Conservation (phyloP, 305 asterid species). For the Fraxinus ornus region DNA sequence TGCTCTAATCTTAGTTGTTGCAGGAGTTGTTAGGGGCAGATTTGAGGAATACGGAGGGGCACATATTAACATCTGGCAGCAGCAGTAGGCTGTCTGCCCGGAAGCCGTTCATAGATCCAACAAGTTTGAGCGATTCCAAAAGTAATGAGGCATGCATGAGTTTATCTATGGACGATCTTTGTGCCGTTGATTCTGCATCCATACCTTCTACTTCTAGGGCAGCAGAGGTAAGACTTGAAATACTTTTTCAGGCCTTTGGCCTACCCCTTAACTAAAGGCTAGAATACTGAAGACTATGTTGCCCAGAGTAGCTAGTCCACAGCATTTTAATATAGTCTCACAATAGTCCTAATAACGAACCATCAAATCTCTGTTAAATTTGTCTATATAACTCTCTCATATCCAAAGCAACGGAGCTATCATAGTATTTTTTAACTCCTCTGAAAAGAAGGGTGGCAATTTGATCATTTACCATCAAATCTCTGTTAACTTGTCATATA, state of each 20-base stretch:
- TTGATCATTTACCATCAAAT: neutral
- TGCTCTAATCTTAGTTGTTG: conserved; percentile 26
- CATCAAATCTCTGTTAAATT: neutral
- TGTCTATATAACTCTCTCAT: neutral
- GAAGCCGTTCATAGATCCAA: conserved; percentile 61
- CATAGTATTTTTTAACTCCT: too few relatives aligned
- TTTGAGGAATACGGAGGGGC: conserved; percentile 62
- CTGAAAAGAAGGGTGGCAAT: too few relatives aligned
- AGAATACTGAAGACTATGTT: neutral
- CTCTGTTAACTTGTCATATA: neutral
- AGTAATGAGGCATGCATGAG: conserved; percentile 65
- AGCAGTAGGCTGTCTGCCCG: conserved; percentile 57
- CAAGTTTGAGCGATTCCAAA: conserved; percentile 64
- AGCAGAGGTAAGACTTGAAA: conserved; percentile 55
- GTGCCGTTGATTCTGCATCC: conserved; percentile 61
- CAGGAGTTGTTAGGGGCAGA: conserved; percentile 68
- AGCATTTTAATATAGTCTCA: neutral
- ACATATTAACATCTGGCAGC: conserved; percentile 45
- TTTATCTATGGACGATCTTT: conserved; percentile 47
- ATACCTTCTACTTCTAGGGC: conserved; percentile 74
- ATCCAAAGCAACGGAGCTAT: neutral
- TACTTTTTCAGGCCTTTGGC: conserved; percentile 3
- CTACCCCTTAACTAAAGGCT: neutral
- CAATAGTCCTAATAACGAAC: neutral
- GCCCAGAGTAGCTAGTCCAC: neutral